These are phyloP conservation scores for Rhodotorula glutinis DNA, from an alignment of 1,284 basidiomycete species.

Conservation along the genomic window DNA sequence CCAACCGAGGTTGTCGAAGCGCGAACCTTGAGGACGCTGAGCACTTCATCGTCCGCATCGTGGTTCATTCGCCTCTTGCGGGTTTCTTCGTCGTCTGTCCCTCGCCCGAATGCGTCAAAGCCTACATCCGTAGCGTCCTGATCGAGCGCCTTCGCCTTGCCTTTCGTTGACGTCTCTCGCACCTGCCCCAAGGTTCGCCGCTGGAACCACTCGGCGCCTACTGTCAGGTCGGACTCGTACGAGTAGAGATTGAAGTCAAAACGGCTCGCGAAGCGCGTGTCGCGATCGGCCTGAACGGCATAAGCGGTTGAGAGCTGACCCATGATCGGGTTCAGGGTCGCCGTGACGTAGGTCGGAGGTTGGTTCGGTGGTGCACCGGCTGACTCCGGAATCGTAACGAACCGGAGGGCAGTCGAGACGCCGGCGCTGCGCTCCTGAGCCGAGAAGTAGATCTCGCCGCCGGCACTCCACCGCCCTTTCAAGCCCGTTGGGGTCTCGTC, in stretches of 20 bases:
- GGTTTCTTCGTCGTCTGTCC: background rate
- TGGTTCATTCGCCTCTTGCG: background rate
- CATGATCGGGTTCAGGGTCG: slow-evolving; percentile 93
- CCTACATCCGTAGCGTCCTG: background rate
- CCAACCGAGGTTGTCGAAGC: slow-evolving; percentile 81
- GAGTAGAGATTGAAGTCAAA: slow-evolving; percentile 97
- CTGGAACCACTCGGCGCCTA: slow-evolving; percentile 50
- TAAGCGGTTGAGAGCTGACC: slow-evolving; percentile 91
- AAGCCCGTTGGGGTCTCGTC: slow-evolving; percentile 56
- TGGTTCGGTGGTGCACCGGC: slow-evolving; percentile 47
- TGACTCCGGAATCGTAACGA: slow-evolving; percentile 80
- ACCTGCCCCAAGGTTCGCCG: slow-evolving; percentile 12
- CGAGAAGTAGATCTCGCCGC: slow-evolving; percentile 91
- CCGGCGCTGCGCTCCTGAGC: slow-evolving; percentile 90
- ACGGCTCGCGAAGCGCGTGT: slow-evolving; percentile 82
- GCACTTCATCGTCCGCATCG: slow-evolving; percentile 54
- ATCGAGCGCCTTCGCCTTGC: background rate
- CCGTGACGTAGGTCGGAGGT: slow-evolving; percentile 87
- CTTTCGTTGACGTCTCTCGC: background rate
- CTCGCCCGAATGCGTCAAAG: slow-evolving; percentile 38
- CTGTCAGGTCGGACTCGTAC: slow-evolving; percentile 90
- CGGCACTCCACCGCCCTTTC: slow-evolving; percentile 81
- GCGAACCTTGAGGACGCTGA: slow-evolving; percentile 83
- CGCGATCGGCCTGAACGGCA: slow-evolving; percentile 77
- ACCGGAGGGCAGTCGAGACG: slow-evolving; percentile 88